phyloP scores from a whole-genome alignment of 1,284 basidiomycete species.

The Puccinia horiana region DNA sequence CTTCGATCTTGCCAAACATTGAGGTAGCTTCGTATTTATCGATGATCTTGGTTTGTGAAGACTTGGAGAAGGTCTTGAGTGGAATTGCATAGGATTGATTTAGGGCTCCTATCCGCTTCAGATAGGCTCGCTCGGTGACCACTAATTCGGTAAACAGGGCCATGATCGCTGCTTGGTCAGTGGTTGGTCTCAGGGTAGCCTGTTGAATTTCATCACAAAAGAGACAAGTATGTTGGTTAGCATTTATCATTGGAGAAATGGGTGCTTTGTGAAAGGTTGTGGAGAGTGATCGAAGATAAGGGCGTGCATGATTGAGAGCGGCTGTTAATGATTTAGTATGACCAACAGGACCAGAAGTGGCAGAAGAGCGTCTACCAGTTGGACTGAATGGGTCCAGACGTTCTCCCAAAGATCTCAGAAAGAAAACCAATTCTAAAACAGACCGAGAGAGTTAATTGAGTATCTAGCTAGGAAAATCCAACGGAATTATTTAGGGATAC shows the following conservation, averaged over 20 bases:
- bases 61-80: conserved; percentile 40
- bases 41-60: conserved; percentile 39
- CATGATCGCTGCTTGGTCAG: conserved; percentile 36
- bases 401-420: conserved; percentile 42
- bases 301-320: conserved; percentile 47
- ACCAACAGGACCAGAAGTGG: background rate
- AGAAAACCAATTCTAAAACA: conserved; percentile 49
- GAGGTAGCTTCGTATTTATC: conserved; percentile 47
- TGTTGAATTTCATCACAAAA: background rate
- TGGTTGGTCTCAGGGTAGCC: conserved; percentile 34
- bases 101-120: conserved; percentile 71
- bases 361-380: background rate
- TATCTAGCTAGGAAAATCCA: background rate
- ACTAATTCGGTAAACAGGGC: conserved; percentile 68
- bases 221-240: background rate
- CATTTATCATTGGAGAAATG: background rate
- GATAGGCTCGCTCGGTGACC: conserved; percentile 74
- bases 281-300: background rate
- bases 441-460: background rate
- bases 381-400: conserved; percentile 41
- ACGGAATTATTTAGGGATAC: background rate
- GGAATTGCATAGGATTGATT: conserved; percentile 59
- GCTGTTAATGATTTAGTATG: conserved; percentile 45
- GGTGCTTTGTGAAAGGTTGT: background rate
- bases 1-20: conserved; percentile 48